Evolutionary conservation across 768 basidiomycete species (phyloP).

Genomic region (Russula sp.): DNA sequence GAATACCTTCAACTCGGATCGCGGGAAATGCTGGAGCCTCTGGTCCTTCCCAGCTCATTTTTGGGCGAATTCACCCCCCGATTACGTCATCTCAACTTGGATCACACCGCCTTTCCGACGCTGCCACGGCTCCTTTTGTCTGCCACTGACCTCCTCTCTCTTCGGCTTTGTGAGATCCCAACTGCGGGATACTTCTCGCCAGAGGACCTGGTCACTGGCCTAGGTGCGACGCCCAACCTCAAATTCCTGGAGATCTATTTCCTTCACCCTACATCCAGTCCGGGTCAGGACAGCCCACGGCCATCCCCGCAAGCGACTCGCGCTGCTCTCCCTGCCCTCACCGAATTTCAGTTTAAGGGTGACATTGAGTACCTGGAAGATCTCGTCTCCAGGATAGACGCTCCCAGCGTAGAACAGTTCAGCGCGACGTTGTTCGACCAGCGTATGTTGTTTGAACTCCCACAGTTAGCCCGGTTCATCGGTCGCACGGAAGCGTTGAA

Average conservation of each 20-base stretch:
- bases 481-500: neutral
- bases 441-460: neutral
- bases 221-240: constrained; percentile 1
- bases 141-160: constrained; percentile 2
- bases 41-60: constrained; percentile 7
- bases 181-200: constrained; percentile 5
- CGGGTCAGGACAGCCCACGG: neutral
- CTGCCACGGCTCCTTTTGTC: constrained; percentile 7
- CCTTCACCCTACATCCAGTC: neutral
- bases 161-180: constrained; percentile 8
- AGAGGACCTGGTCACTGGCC: constrained; percentile 4
- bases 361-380: constrained; percentile 6
- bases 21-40: neutral
- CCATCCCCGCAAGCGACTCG: neutral
- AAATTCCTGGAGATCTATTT: neutral
- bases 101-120: constrained; percentile 7
- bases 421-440: neutral
- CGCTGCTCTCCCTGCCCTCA: neutral
- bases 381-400: constrained; percentile 4
- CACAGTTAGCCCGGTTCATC: constrained; percentile 3
- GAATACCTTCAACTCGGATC: constrained; percentile 2
- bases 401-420: constrained; percentile 1
- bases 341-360: constrained; percentile 10
- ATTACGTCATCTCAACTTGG: constrained; percentile 1
- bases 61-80: constrained; percentile 3